Evolutionary conservation across 257 asterid genomes (phyloP), one percentile per base, ranked within the genome.

Genomic region (Schizonepeta tenuifolia): DNA sequence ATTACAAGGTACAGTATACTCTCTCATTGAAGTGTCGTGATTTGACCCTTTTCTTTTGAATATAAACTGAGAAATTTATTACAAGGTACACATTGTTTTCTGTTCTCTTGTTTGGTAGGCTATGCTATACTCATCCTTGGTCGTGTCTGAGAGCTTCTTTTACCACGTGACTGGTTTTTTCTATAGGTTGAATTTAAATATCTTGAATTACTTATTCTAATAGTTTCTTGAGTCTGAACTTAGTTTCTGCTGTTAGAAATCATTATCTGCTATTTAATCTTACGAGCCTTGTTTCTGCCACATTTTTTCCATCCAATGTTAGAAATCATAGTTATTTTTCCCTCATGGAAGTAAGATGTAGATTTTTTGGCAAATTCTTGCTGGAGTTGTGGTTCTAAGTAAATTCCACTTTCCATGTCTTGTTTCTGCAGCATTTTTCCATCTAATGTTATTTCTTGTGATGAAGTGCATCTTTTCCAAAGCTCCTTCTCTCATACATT

Each of bases 1-100:
- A 90, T 82, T 88, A 90, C 88, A 88, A 90, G 97, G 97, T 90
- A 79, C 54, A 21, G 0, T 31, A 6, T 40, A 20, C 53, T 84
- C 86, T 57, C 9, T 26, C 26, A 15, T 58, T 40, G 36, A 65
- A 59, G 60, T 38, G 40, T 12, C 28, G 4, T 31, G 18, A 55
- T 26, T 21, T 24, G 56, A 38, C 47, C 10, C 36, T 64, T 43
- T 35, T 62, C 71, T 36, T 21, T 54, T 15, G 71, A 55, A 22
- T 17, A 68, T 55, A n/a, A 8, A 70, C 65, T 56, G 2, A 65
- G 57, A 49, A 24, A 67, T 7, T 18, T 47, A 35, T 47, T 47
- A 18, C 8, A n/a, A 3, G 17, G 7, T 4, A 17, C n/a, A 15
- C 6, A 15, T 17, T 31, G 14, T 26, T 40, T 53, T 17, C 9